Evolutionary conservation across 1,284 basidiomycete species (phyloP).

Genomic region (Sanghuangporus sanghuang): DNA sequence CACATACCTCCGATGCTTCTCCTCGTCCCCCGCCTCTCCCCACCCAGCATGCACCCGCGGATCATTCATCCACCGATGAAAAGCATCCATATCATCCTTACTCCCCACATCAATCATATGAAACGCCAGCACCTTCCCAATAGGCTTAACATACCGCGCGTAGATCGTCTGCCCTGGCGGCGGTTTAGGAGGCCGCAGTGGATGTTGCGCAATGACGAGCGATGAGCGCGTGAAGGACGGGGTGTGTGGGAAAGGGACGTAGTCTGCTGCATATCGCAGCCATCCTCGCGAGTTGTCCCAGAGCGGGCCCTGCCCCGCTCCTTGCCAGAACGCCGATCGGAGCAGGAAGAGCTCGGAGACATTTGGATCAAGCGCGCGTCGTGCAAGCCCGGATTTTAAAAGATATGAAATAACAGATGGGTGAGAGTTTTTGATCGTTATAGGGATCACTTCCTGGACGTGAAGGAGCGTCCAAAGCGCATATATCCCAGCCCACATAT

Average conservation of each 20-base stretch:
- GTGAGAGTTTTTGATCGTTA: constrained; percentile 22
- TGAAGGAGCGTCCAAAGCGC: constrained; percentile 27
- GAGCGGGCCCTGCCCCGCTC: constrained; percentile 35
- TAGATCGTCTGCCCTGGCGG: constrained; percentile 41
- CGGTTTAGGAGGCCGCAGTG: constrained; percentile 50
- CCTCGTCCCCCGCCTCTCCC: constrained; percentile 44
- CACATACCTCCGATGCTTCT: constrained; percentile 45
- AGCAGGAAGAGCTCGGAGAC: constrained; percentile 32
- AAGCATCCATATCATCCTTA: constrained; percentile 39
- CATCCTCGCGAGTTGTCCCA: constrained; percentile 35
- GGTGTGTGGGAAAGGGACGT: constrained; percentile 34
- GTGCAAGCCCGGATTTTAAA: constrained; percentile 26
- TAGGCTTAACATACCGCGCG: constrained; percentile 39
- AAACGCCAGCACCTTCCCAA: constrained; percentile 40
- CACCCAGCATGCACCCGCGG: constrained; percentile 45
- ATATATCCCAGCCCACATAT: constrained; percentile 29
- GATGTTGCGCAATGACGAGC: constrained; percentile 37
- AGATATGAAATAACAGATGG: constrained; percentile 21
- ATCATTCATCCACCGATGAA: constrained; percentile 50
- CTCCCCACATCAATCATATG: constrained; percentile 38
- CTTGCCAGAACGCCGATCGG: constrained; percentile 49
- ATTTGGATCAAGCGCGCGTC: constrained; percentile 11
- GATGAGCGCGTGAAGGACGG: constrained; percentile 46
- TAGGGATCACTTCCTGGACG: constrained; percentile 28
- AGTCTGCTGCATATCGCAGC: constrained; percentile 29